Evolutionary conservation across 805 yeast genomes (phyloP).

Genomic region (Kluyveromyces lactis): DNA sequence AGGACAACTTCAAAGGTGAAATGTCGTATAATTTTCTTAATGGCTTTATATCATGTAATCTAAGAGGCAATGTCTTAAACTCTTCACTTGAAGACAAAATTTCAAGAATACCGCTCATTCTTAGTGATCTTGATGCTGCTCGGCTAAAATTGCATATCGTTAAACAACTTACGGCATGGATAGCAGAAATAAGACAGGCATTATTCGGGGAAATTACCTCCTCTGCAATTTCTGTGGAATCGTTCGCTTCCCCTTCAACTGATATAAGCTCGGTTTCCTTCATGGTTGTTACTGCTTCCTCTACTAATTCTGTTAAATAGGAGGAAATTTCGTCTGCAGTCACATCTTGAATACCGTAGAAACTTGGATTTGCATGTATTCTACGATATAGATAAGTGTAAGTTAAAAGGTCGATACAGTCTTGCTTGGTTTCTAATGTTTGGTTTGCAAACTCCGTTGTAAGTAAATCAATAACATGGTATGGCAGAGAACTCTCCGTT

Average conservation of each 20-base stretch:
- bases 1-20: conserved; percentile 51
- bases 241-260: conserved; percentile 30
- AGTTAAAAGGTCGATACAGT: conserved; percentile 86
- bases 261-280: conserved; percentile 55
- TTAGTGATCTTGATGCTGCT: conserved; percentile 46
- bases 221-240: conserved; percentile 27
- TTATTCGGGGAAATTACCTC: conserved; percentile 48
- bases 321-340: conserved; percentile 67
- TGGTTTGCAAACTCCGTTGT: conserved; percentile 65
- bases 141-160: conserved; percentile 56
- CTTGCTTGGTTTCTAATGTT: conserved; percentile 61
- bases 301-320: conserved; percentile 76
- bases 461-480: conserved; percentile 55
- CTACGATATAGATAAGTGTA: conserved; percentile 78
- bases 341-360: conserved; percentile 66
- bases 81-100: conserved; percentile 61
- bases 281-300: conserved; percentile 57
- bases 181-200: conserved; percentile 68
- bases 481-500: conserved; percentile 65
- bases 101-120: conserved; percentile 55
- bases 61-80: conserved; percentile 56
- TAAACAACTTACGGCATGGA: conserved; percentile 54
- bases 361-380: conserved; percentile 75
- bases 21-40: conserved; percentile 45
- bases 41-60: conserved; percentile 47